Evolutionary conservation across 768 basidiomycete species (phyloP), one percentile per base, ranked within the genome.

Genomic region (Zangia roseola): DNA sequence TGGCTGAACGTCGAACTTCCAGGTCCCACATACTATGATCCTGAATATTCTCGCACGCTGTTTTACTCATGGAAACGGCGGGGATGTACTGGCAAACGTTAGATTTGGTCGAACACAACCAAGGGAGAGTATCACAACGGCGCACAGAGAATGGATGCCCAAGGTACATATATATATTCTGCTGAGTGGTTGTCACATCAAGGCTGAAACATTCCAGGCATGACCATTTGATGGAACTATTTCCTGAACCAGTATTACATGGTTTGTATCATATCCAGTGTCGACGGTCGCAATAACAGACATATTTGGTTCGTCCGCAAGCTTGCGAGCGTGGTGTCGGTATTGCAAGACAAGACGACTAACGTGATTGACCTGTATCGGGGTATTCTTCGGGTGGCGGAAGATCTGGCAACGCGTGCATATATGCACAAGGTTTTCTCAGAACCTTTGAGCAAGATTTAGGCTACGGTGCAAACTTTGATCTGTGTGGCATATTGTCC

Each of bases 51-150:
- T 94, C 94, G 0, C 94, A 97, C 74, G 97, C 97, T 3, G 95
- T 98, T 56, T 93, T 90, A 61, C 69, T 93, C 68, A 98, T 98
- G 95, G 97, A 99, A 75, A 95, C 94, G 0, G 93, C 98, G n/a
- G 75, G 94, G 65, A 97, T 93, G 24, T 98, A 99, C 69, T 88
- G 89, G 17, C 97, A 99, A 73, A 97, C 92, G 1, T 71, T 97
- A 65, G 91, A 93, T 65, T 71, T 97, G 59, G 86, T 98, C 58
- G 88, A 97, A 64, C 79, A 78, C 36, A 91, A 97, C 65, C 86
- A 87, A 68, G 92, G 86, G 3, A 94, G 93, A 95, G 70, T 94
- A 94, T 63, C 80, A 94, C 55, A 92, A 91, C 61, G 91, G 94
- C 55, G 84, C 87, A 1, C 94, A 97, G 71, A 76, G 90, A 63